A percentile compares a stretch with the other conserved stretches of the same genome.
Evolutionary conservation across 805 yeast genomes (phyloP).

Genomic region (Ogataea zsoltii): DNA sequence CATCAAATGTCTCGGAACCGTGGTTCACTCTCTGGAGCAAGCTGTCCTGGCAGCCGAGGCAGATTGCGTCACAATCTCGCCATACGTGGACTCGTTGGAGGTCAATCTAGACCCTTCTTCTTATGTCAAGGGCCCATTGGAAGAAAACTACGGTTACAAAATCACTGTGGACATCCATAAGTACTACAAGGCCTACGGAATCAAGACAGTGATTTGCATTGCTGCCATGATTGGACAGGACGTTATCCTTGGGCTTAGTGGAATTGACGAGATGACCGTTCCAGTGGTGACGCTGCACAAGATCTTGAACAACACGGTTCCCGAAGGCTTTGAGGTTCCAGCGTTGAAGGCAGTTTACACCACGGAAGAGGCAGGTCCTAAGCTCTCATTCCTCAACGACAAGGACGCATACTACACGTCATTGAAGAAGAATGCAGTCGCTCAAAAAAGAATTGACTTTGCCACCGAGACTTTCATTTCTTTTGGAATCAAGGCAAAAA

Average conservation of each 20-base stretch:
- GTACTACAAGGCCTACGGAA: slow-evolving; percentile 33
- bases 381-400: slow-evolving; percentile 22
- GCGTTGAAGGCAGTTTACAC: slow-evolving; percentile 19
- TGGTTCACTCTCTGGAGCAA: slow-evolving; percentile 37
- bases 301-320: slow-evolving; percentile 26
- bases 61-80: slow-evolving; percentile 36
- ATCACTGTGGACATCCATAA: slow-evolving; percentile 33
- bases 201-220: slow-evolving; percentile 33
- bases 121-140: slow-evolving; percentile 23
- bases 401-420: slow-evolving; percentile 19
- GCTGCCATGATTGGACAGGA: slow-evolving; percentile 37
- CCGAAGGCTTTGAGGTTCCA: slow-evolving; percentile 28
- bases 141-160: slow-evolving; percentile 33
- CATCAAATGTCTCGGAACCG: slow-evolving; percentile 37
- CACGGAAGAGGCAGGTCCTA: slow-evolving; percentile 26
- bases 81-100: slow-evolving; percentile 35
- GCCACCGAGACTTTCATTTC: slow-evolving; percentile 20
- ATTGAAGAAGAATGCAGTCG: slow-evolving; percentile 17
- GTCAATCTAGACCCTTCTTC: slow-evolving; percentile 29
- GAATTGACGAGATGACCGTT: slow-evolving; percentile 38
- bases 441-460: slow-evolving; percentile 22
- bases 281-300: slow-evolving; percentile 33
- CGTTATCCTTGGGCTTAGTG: slow-evolving; percentile 32
- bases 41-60: slow-evolving; percentile 40
- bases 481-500: slow-evolving; percentile 18